Evolutionary conservation across 2,329 filamentous ascomycete species (phyloP).

Genomic region (Claviceps purpurea): DNA sequence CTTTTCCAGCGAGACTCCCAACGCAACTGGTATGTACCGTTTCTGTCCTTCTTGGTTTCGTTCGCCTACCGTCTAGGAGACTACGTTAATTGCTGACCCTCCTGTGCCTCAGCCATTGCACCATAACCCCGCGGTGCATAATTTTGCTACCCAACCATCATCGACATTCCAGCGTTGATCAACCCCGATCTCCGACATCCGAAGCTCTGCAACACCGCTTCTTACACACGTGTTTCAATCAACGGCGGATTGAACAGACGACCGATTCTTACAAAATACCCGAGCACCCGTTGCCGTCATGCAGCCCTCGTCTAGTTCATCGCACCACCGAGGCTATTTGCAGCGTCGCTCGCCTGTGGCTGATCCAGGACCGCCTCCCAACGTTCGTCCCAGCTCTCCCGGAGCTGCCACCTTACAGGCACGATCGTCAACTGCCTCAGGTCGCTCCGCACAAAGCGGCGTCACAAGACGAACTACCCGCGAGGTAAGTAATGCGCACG

Average conservation of each 20-base stretch:
- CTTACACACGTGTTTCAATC: not conserved
- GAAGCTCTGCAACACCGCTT: not conserved
- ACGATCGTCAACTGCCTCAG: slow-evolving; percentile 53
- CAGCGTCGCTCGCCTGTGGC: slow-evolving; percentile 51
- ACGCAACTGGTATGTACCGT: not conserved
- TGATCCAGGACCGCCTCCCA: slow-evolving; percentile 45
- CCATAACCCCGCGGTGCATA: not conserved
- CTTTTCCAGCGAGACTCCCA: not conserved
- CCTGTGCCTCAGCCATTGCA: not conserved
- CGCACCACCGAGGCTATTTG: slow-evolving; percentile 37
- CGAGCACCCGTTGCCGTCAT: slow-evolving; percentile 18
- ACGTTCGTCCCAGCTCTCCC: slow-evolving; percentile 48
- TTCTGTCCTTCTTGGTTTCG: not conserved
- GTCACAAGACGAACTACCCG: slow-evolving; percentile 19
- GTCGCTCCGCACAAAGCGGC: slow-evolving; percentile 39
- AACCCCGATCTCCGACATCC: not conserved
- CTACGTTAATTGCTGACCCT: not conserved
- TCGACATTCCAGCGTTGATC: not conserved
- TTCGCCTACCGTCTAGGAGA: no score
- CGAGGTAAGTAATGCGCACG: slow-evolving; percentile 17
- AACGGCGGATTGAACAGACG: not conserved
- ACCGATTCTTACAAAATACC: not conserved
- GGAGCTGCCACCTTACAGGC: slow-evolving; percentile 41
- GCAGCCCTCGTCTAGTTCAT: slow-evolving; percentile 33
- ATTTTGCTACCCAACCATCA: slow-evolving; percentile 4